Percentiles rank a stretch among this genome's conserved stretches.
phyloP scores from a whole-genome alignment of 768 basidiomycete species.

The Auriscalpium orientale region DNA sequence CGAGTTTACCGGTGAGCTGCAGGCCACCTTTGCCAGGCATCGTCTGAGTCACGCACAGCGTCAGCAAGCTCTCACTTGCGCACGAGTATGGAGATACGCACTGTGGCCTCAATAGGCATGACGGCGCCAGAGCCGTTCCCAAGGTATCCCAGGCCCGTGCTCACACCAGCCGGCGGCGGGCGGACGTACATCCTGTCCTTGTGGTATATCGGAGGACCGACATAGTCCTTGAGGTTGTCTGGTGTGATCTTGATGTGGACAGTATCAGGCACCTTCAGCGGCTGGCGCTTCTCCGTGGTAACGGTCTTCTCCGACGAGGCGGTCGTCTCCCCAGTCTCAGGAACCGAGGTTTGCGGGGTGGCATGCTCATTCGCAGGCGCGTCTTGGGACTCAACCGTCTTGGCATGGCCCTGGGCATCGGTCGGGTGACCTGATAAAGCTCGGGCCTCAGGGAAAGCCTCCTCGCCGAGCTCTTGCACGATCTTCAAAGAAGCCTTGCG shows the following conservation, averaged over 20 bases:
- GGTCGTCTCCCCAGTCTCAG: slow-evolving; percentile 18
- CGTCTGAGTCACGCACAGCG: slow-evolving; percentile 38
- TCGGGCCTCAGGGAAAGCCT: slow-evolving; percentile 67
- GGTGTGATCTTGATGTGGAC: slow-evolving; percentile 78
- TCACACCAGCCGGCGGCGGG: slow-evolving; percentile 84
- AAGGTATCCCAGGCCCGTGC: slow-evolving; percentile 90
- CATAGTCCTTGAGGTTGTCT: slow-evolving; percentile 91
- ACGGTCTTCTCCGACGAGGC: slow-evolving; percentile 33
- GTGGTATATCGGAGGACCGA: slow-evolving; percentile 92
- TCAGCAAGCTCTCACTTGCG: background rate
- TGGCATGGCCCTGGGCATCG: slow-evolving; percentile 12
- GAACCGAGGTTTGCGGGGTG: slow-evolving; percentile 17
- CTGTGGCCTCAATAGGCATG: slow-evolving; percentile 95
- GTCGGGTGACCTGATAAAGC: slow-evolving; percentile 16
- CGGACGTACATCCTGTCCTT: slow-evolving; percentile 84
- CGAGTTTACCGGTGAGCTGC: slow-evolving; percentile 93
- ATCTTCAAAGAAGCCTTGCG: slow-evolving; percentile 92
- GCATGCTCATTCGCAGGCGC: slow-evolving; percentile 30
- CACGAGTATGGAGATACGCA: slow-evolving; percentile 30
- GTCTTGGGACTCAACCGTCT: slow-evolving; percentile 46
- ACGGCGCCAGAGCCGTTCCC: slow-evolving; percentile 96
- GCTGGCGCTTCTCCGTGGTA: slow-evolving; percentile 74
- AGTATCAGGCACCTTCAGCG: slow-evolving; percentile 69
- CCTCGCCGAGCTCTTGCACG: slow-evolving; percentile 85
- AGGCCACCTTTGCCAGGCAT: slow-evolving; percentile 96